Percentiles rank a stretch among this genome's conserved stretches.
phyloP scores from a whole-genome alignment of 495 filamentous ascomycete species.

The Xylaria cubensis region DNA sequence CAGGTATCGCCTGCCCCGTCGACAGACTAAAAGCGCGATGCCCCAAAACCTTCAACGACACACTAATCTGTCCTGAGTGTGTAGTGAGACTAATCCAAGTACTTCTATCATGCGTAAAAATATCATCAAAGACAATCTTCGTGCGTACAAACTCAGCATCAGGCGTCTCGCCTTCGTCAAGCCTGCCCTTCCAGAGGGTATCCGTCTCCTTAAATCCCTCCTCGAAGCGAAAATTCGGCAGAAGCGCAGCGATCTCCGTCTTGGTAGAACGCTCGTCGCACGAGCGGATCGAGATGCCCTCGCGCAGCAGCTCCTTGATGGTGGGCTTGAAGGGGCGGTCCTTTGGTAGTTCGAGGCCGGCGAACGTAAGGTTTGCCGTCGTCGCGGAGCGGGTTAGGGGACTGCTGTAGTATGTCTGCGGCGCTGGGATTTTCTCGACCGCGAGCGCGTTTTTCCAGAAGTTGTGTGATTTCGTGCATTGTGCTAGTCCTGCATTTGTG shows the following conservation, averaged over 20 bases:
- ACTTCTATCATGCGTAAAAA: conserved; percentile 66
- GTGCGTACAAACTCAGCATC: conserved; percentile 62
- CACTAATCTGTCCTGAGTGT: conserved; percentile 70
- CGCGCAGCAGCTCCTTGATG: conserved; percentile 73
- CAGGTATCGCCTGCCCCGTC: conserved; percentile 75
- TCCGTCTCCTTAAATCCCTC: conserved; percentile 67
- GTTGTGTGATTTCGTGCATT: conserved; percentile 67
- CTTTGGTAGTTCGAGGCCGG: conserved; percentile 57
- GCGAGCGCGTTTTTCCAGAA: conserved; percentile 68
- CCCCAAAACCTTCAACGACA: conserved; percentile 60
- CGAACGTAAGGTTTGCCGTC: conserved; percentile 70
- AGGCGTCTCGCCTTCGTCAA: conserved; percentile 57
- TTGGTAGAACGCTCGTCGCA: conserved; percentile 71
- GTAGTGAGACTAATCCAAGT: conserved; percentile 71
- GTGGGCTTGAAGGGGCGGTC: conserved; percentile 62
- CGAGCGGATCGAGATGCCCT: conserved; percentile 75
- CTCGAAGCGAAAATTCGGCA: conserved; percentile 68
- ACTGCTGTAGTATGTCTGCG: conserved; percentile 71
- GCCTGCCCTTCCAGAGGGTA: conserved; percentile 60
- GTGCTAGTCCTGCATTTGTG: conserved; percentile 62
- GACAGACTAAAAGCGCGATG: conserved; percentile 66
- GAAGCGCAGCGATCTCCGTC: conserved; percentile 60
- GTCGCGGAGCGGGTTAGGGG: conserved; percentile 68
- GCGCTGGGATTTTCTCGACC: conserved; percentile 66
- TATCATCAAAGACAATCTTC: conserved; percentile 63